phyloP scores from a whole-genome alignment of 2,329 filamentous ascomycete species.

The Hymenotorrendiella dingleyae region DNA sequence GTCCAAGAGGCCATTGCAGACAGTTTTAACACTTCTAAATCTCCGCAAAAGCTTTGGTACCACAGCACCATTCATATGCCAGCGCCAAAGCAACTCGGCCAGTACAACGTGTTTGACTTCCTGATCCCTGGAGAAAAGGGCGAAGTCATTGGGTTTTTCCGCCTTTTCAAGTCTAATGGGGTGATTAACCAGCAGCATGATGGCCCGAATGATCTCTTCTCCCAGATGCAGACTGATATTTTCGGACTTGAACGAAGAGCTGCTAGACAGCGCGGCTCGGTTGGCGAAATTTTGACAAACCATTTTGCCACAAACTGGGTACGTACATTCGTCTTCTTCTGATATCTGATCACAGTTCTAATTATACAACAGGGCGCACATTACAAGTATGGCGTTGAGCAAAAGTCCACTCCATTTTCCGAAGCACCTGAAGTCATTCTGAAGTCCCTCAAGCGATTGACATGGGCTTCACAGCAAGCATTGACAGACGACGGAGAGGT shows the following conservation, averaged over 20 bases:
- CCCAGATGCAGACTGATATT: constrained; percentile 38
- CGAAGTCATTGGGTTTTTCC: constrained; percentile 43
- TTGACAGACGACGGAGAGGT: constrained; percentile 26
- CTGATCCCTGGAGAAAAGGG: constrained; percentile 39
- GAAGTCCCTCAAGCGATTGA: constrained; percentile 44
- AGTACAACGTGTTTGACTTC: constrained; percentile 35
- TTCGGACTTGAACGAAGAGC: constrained; percentile 42
- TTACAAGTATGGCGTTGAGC: constrained; percentile 59
- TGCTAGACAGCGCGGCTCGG: constrained; percentile 33
- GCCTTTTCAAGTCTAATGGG: constrained; percentile 52
- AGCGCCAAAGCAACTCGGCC: constrained; percentile 17
- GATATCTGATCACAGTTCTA: constrained; percentile 2
- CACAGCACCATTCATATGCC: neutral
- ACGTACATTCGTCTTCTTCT: constrained; percentile 17
- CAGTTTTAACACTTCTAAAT: neutral
- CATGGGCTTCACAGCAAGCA: constrained; percentile 46
- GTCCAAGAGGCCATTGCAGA: constrained; percentile 12
- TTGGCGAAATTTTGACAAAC: constrained; percentile 41
- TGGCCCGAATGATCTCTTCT: constrained; percentile 59
- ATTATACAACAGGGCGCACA: constrained; percentile 45
- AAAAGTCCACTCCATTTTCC: constrained; percentile 43
- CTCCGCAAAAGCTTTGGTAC: neutral
- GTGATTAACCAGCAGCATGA: constrained; percentile 42
- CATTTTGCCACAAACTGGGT: constrained; percentile 51
- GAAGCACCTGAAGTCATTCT: constrained; percentile 44